Evolutionary conservation across 441 rosid genomes (phyloP), one percentile per base, ranked within the genome.

Genomic region (Syzygium malaccense): DNA sequence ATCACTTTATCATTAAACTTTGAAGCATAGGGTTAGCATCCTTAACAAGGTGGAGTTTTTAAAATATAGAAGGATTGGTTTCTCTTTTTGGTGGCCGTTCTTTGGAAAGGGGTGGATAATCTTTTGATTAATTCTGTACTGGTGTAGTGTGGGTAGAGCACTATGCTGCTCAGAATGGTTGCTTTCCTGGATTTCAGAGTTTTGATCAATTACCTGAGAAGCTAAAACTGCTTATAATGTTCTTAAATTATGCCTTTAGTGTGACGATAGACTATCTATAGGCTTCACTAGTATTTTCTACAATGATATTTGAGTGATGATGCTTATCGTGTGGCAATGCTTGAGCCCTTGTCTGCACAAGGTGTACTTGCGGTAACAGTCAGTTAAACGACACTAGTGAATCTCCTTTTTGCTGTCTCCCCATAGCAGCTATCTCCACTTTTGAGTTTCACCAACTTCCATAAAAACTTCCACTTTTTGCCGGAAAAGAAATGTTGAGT

Each of bases 381-480:
- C 2, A 0, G 4, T 19, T 8, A 55, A 20, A 20, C 0, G 4
- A 20, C 4, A 20, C 58, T 20, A 20, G 2, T 8, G 58, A 55
- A 55, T 55, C 58, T 55, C 58, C 26, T 13, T 25, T 25, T 57
- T 13, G 25, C 62, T 1, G 1, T 10, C 5, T 10, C 62, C n/a
- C 3, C 0, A 3, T 57, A 7, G 25, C 6, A 9, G 62, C 62
- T 4, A 2, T 57, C n/a, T 57, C 25, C 28, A 1, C 2, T 56
- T 23, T 56, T 9, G 2, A 56, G 28, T 56, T 56, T 56, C 60
- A 23, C 13, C 28, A 23, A 56, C 62, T 5, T 56, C 78, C 45
- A 3, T 62, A 6, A n/a, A 9, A 62, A 15, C 6, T 64, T 30
- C 7, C 33, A n/a, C 3, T 56, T 64, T 64, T 17, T 12, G 11